A percentile compares a stretch with the other conserved stretches of the same genome.
Conservation (phyloP, 495 filamentous ascomycete genomes). For the Amphirosellinia nigrospora region DNA sequence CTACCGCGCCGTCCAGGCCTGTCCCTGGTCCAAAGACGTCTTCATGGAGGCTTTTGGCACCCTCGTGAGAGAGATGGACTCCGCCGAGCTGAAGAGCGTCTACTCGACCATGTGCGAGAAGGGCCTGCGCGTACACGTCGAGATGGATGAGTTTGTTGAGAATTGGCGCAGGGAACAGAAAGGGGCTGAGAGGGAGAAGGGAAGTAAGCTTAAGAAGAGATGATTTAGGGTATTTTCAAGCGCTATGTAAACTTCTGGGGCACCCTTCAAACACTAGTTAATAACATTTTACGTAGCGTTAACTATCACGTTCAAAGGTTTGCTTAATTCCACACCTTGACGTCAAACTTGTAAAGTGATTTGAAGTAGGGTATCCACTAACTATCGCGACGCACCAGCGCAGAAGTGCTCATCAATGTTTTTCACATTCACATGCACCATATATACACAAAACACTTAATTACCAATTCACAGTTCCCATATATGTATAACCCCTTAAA, state of each 20-base stretch:
- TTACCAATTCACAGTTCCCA: neutral
- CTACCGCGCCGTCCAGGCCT: conserved; percentile 71
- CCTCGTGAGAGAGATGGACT: conserved; percentile 38
- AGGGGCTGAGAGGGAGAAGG: conserved; percentile 23
- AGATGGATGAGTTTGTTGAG: conserved; percentile 49
- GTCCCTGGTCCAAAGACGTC: conserved; percentile 78
- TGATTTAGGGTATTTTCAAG: neutral
- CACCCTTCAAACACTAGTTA: neutral
- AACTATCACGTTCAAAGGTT: neutral
- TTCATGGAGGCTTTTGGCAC: conserved; percentile 64
- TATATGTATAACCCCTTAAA: conserved; percentile 19
- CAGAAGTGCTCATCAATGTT: neutral
- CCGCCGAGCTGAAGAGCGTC: conserved; percentile 61
- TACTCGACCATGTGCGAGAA: conserved; percentile 44
- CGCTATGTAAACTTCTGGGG: neutral
- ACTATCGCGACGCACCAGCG: neutral
- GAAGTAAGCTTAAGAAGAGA: conserved; percentile 5
- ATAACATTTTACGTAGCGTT: neutral
- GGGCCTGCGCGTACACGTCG: conserved; percentile 51
- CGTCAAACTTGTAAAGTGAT: neutral
- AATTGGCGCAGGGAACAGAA: conserved; percentile 36
- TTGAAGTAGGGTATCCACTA: conserved; percentile 2
- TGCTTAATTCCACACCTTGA: neutral
- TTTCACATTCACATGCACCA: neutral
- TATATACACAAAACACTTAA: conserved; percentile 12